Evolutionary conservation across 352 stramenopile species (phyloP).

Genomic region (Phytophthora cactorum): DNA sequence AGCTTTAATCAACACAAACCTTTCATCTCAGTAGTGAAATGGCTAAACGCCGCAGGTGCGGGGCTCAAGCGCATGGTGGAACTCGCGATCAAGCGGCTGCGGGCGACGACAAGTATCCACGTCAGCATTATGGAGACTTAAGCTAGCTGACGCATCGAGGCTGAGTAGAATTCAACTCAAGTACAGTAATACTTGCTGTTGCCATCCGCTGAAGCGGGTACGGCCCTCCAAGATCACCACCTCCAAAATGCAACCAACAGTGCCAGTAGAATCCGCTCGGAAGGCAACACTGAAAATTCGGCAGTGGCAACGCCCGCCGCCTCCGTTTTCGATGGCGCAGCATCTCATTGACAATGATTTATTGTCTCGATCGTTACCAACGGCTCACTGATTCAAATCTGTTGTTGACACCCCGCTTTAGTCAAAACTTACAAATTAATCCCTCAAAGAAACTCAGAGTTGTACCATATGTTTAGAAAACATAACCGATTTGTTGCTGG

Average conservation of each 20-base stretch:
- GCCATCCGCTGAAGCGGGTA: background rate
- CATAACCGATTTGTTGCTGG: background rate
- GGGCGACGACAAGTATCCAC: slow-evolving; percentile 30
- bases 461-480: background rate
- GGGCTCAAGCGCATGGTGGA: slow-evolving; percentile 59
- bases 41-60: slow-evolving; percentile 28
- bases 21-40: slow-evolving; percentile 11
- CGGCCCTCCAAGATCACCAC: slow-evolving; percentile 15
- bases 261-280: background rate
- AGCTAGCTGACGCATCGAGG: slow-evolving; percentile 3
- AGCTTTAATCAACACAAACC: background rate
- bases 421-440: slow-evolving; percentile 12
- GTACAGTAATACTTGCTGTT: background rate
- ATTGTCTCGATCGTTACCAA: slow-evolving; percentile 17
- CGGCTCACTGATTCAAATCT: slow-evolving; percentile 5
- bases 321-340: slow-evolving; percentile 19
- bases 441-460: background rate
- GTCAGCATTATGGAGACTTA: slow-evolving; percentile 27
- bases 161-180: background rate
- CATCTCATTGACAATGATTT: slow-evolving; percentile 24
- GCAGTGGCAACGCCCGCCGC: background rate
- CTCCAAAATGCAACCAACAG: no score
- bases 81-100: slow-evolving; percentile 55
- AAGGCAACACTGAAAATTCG: slow-evolving; percentile 12
- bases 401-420: slow-evolving; percentile 14